Base-by-base conservation (phyloP, 1,284 basidiomycete species). In the Amylostereum areolatum region DNA sequence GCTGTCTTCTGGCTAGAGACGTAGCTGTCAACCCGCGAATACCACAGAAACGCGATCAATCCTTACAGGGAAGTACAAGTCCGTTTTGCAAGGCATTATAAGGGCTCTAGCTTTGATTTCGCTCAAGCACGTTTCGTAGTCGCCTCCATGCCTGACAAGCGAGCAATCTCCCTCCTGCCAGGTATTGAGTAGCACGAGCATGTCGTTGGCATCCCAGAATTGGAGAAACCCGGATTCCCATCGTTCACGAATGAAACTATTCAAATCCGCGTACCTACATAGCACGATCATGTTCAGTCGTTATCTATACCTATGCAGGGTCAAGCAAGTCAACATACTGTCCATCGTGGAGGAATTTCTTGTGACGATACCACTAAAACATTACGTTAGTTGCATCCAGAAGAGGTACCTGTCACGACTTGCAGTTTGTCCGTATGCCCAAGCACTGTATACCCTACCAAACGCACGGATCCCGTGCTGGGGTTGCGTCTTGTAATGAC, bases 21-120 rank as follows among this genome's bases (percentile, higher is more conserved):
- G 32, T 18, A 27, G 31, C 9, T 25, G 11, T 36, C 27, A 39
- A 30, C 39, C n/a, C 9, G 34, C 3, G 11, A n/a, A 11, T 31
- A 34, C 30, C n/a, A 29, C n/a, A 35, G 9, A 12, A 10, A 44
- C 34, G 18, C 43, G 18, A 35, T 43, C 11, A 60, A n/a, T n/a
- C n/a, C 70, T 52, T 52, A 75, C 75, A 18, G 77, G 70, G 60
- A 81, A 83, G 57, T 81, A 81, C 41, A 81, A 61, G 56, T 83
- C 80, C 5, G 76, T 80, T 60, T 74, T 80, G 57, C 71, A 73
- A 4, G 79, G 78, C 74, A 82, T 78, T 35, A 83, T 69, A 43
- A 81, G 65, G 0, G 69, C 75, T 49, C 70, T 70, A n/a, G 78
- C 76, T 52, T 58, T 62, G 50, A 65, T 57, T n/a, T 48, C 52